phyloP scores from a whole-genome alignment of 257 asterid genomes.

The Jaltomata sinuosa region DNA sequence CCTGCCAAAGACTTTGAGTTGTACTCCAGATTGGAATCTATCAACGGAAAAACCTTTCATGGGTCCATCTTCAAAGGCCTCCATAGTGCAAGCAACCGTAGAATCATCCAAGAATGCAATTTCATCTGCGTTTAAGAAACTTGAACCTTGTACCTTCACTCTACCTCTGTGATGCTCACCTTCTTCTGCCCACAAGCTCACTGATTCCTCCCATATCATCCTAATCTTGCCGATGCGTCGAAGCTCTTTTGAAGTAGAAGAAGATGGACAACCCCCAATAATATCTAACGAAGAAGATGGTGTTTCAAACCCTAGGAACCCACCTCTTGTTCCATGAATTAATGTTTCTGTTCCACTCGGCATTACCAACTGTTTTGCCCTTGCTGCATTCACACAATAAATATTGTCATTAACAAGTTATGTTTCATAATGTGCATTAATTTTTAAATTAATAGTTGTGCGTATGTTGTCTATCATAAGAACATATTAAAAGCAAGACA shows the following conservation, averaged over 20 bases:
- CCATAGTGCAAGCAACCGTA: constrained; percentile 31
- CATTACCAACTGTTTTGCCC: constrained; percentile 22
- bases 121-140: constrained; percentile 38
- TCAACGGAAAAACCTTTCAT: constrained; percentile 40
- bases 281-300: background rate
- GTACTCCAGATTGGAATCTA: constrained; percentile 38
- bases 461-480: background rate
- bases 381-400: background rate
- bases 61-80: constrained; percentile 42
- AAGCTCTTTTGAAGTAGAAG: constrained; percentile 15
- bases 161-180: constrained; percentile 34
- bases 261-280: constrained; percentile 5
- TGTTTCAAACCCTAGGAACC: constrained; percentile 21
- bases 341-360: constrained; percentile 16
- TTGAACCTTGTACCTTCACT: constrained; percentile 23
- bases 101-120: constrained; percentile 37
- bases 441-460: background rate
- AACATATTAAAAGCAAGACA: background rate
- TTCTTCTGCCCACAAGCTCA: constrained; percentile 44
- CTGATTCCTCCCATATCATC: constrained; percentile 44
- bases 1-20: constrained; percentile 41
- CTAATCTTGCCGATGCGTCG: constrained; percentile 33
- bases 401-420: background rate
- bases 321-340: constrained; percentile 19
- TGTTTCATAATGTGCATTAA: background rate